Evolutionary conservation across 2,329 filamentous ascomycete species (phyloP), one percentile per base, ranked within the genome.

Genomic region (Dothiorella sarmentorum): DNA sequence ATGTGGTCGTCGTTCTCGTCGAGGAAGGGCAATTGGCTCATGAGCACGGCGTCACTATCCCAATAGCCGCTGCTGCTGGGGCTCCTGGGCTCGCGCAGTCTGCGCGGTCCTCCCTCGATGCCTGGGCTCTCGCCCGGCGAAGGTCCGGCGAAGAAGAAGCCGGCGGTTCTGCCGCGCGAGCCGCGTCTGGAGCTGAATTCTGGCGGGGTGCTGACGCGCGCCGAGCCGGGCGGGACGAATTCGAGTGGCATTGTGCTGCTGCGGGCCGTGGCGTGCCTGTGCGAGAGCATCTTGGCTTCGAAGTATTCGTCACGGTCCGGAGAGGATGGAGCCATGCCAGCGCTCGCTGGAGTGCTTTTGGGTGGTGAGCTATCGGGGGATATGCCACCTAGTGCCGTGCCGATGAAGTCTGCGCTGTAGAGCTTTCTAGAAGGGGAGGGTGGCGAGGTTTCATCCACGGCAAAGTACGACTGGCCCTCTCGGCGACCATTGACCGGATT

Each of bases 21-120:
- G 20, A 31, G 35, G 35, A 33, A 9, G 4, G n/a, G 3, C 13
- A 61, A 53, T 43, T 67, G 62, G n/a, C 67, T 65, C 71, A 73
- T 73, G 18, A 73, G 62, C 11, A 73, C 43, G 0, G 67, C 67
- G 49, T 73, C 69, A 7, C 69, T 72, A 52, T 73, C 69, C 71
- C 71, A 73, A 27, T 67, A 57, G 5, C 70, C 67, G 9, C 38
- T 44, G 38, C 52, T 35, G 26, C 10, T 24, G 13, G n/a, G 17
- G 38, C 52, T 35, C 17, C 10, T 24, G 13, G n/a, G 17, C 17
- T 17, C 29, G 17, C 18, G 45, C 13, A 17, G 5, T n/a, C 7
- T 15, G 31, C 7, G 31, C 20, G 2, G 20, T 3, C 17, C 7
- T 15, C 11, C 10, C 15, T 3, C 27, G 15, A 1, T 5, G 15